Base-by-base conservation (phyloP, 495 filamentous ascomycete species). In the Hypoxylon fuscum region DNA sequence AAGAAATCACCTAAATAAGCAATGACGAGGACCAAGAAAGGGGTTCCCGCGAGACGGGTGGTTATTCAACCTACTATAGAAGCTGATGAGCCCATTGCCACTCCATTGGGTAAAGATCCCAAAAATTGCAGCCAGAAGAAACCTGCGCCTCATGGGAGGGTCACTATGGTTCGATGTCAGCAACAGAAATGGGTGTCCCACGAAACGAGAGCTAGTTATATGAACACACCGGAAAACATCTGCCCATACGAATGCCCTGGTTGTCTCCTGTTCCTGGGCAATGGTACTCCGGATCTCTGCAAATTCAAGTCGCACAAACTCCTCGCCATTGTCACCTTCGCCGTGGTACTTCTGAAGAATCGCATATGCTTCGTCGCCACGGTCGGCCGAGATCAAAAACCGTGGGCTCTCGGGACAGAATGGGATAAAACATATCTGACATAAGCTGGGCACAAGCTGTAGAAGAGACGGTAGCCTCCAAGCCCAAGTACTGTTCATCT, bases 381-480 rank as follows among this genome's bases (percentile, higher is more conserved):
- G 72, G 40, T 77, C 81, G 6, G 74, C 63, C 4, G 76, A 72
- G 21, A 82, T 71, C 2, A 85, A 59, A 75, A 76, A 85, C 3
- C 82, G 76, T 6, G 82, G 82, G 1, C 77, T 80, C 67, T 85
- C 81, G 3, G 81, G 80, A 53, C 75, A 78, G 34, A 77, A 76
- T 50, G 71, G 77, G 64, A 83, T 74, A 31, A 83, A 79, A 0
- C 55, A 59, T 25, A 86, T 70, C 59, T 88, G 85, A 29, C 83
- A 70, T 10, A 84, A 52, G 25, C 72, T 79, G 3, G 82, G 80
- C 2, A 78, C 72, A 10, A 76, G 61, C 67, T 85, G 83, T 4
- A 85, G 64, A 17, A 83, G 50, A 4, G 81, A 85, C 0, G 85
- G 86, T 11, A 88, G 77, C 18, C 85, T 67, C 86, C 85, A 88